These are phyloP conservation scores for Fusarium ambrosium DNA, from an alignment of 2,329 filamentous ascomycete species.

Conservation along the genomic window DNA sequence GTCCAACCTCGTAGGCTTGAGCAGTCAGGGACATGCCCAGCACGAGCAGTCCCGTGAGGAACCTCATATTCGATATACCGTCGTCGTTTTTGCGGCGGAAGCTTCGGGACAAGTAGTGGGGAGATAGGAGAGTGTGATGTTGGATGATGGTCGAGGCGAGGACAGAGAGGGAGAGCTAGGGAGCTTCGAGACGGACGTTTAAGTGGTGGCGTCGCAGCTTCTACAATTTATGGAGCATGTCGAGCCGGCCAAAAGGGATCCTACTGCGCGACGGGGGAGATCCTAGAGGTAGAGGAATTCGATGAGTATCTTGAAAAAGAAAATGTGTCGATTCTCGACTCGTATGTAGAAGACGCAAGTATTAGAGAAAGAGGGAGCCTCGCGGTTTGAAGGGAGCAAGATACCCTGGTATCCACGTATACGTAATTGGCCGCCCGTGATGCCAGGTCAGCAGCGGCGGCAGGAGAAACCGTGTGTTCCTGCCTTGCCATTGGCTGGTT, in stretches of 20 bases:
- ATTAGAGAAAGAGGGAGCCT: slow-evolving; percentile 26
- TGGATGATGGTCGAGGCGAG: slow-evolving; percentile 24
- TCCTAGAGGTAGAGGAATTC: background rate
- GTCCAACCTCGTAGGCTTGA: slow-evolving; percentile 68
- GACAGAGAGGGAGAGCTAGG: slow-evolving; percentile 14
- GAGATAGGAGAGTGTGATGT: slow-evolving; percentile 12
- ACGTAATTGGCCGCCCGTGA: slow-evolving; percentile 47
- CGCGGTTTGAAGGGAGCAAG: slow-evolving; percentile 33
- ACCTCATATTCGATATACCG: slow-evolving; percentile 63
- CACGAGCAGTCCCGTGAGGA: slow-evolving; percentile 63
- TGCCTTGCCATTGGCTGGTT: slow-evolving; percentile 23
- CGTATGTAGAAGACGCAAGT: background rate
- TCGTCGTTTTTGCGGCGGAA: slow-evolving; percentile 20
- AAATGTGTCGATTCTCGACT: background rate
- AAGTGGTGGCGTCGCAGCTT: slow-evolving; percentile 37
- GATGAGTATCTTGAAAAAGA: background rate
- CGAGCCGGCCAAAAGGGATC: slow-evolving; percentile 21
- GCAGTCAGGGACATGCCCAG: slow-evolving; percentile 69
- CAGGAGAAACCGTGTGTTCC: slow-evolving; percentile 22
- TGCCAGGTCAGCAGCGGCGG: slow-evolving; percentile 44
- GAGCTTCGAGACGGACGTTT: slow-evolving; percentile 35
- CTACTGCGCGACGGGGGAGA: slow-evolving; percentile 4
- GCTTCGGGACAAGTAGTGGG: slow-evolving; percentile 21
- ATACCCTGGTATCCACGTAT: slow-evolving; percentile 33
- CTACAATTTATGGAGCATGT: slow-evolving; percentile 42